phyloP scores from a whole-genome alignment of 176 grass and related monocot species.

The Metroxylon sagu region DNA sequence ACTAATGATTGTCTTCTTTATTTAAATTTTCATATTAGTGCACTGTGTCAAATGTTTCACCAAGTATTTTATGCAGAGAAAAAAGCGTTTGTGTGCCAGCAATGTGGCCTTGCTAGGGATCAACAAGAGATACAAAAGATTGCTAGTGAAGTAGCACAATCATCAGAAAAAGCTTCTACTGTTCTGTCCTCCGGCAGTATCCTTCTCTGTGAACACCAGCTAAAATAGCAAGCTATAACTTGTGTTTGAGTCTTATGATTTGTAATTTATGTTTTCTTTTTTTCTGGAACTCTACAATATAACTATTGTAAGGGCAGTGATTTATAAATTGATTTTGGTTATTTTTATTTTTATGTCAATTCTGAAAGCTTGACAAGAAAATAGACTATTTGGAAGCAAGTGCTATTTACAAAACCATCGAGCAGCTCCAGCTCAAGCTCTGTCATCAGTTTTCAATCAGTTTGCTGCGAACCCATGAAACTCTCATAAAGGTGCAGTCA shows the following conservation, averaged over 20 bases:
- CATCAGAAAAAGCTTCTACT: constrained; percentile 51
- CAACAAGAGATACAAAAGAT: constrained; percentile 44
- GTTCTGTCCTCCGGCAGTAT: constrained; percentile 58
- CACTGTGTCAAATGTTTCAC: not conserved
- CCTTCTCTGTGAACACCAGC: constrained; percentile 24
- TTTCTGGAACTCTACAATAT: no score
- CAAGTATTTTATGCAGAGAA: constrained; percentile 27
- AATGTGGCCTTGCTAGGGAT: constrained; percentile 64
- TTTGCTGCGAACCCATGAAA: constrained; percentile 75
- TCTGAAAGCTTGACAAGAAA: constrained; percentile 26
- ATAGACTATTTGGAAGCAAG: constrained; percentile 63
- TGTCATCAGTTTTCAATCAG: constrained; percentile 56
- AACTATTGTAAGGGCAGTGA: no score
- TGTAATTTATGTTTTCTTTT: no score
- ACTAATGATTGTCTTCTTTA: not conserved
- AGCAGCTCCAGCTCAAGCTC: constrained; percentile 46
- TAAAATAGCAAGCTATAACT: not conserved
- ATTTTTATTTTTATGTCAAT: not conserved
- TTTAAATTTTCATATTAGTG: constrained; percentile 13
- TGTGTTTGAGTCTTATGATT: no score
- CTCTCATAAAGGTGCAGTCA: constrained; percentile 66
- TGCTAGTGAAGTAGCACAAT: constrained; percentile 30
- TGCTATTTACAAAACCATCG: constrained; percentile 49
- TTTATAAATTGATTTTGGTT: no score
- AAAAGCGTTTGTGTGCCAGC: constrained; percentile 55